These are phyloP conservation scores for Asterella californica DNA, from an alignment of 225 moss, liverwort and hornwort genomes.

Conservation along the genomic window DNA sequence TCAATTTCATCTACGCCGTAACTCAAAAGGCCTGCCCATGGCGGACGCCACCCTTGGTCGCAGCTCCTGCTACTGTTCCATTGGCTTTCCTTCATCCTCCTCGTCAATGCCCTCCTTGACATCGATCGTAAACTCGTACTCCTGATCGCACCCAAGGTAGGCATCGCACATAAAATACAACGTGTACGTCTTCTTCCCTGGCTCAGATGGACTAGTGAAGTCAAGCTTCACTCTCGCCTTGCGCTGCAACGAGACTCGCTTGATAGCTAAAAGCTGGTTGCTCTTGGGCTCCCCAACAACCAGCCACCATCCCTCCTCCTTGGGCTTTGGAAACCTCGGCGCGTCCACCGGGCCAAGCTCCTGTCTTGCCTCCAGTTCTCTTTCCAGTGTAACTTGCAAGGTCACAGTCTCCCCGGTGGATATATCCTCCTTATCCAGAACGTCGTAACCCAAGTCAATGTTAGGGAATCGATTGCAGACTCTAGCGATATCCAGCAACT, in stretches of 20 bases:
- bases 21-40: too few relatives aligned
- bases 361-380: slow-evolving; percentile 82
- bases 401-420: slow-evolving; percentile 84
- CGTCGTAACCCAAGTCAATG: slow-evolving; percentile 74
- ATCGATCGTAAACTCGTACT: slow-evolving; percentile 82
- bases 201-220: slow-evolving; percentile 69
- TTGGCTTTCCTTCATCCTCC: slow-evolving; percentile 62
- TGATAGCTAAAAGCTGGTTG: slow-evolving; percentile 86
- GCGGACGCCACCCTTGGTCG: too few relatives aligned
- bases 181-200: slow-evolving; percentile 74
- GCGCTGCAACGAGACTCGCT: slow-evolving; percentile 79
- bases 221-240: slow-evolving; percentile 78
- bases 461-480: slow-evolving; percentile 93
- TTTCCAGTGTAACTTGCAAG: slow-evolving; percentile 75
- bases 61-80: slow-evolving; percentile 35
- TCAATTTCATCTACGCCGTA: too few relatives aligned
- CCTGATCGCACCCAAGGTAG: slow-evolving; percentile 92
- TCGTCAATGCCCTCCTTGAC: slow-evolving; percentile 76
- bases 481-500: slow-evolving; percentile 79
- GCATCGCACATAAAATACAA: slow-evolving; percentile 91
- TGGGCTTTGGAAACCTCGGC: slow-evolving; percentile 83
- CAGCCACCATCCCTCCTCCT: slow-evolving; percentile 98
- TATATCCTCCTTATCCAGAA: slow-evolving; percentile 81
- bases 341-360: slow-evolving; percentile 87
- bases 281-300: slow-evolving; percentile 82